phyloP scores from a whole-genome alignment of 23 red algal genomes.

The Gracilariopsis chorda region DNA sequence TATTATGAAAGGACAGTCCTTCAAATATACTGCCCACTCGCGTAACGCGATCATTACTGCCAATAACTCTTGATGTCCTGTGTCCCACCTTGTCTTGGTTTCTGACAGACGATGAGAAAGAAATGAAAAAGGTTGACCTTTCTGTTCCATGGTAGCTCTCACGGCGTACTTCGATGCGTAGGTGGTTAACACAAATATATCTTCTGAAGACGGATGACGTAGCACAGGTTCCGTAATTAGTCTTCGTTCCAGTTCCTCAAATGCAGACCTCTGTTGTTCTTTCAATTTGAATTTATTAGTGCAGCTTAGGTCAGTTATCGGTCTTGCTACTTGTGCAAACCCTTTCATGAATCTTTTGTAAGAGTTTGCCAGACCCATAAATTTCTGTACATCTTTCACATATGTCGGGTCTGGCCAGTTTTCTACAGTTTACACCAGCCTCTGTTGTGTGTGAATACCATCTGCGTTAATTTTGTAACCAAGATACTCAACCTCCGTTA shows the following conservation, averaged over 20 bases:
- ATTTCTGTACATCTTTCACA: background rate
- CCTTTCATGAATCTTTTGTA: slow-evolving; percentile 1
- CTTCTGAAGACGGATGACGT: background rate
- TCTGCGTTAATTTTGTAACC: background rate
- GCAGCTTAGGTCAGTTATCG: background rate
- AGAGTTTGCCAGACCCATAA: background rate
- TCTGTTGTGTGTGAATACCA: background rate
- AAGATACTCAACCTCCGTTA: background rate
- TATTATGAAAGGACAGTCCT: too few species aligned
- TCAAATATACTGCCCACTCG: too few species aligned
- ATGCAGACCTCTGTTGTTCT: background rate
- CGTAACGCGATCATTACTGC: background rate
- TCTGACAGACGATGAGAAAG: background rate
- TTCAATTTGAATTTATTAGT: background rate
- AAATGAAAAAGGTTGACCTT: background rate
- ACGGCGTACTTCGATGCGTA: slow-evolving; percentile 3
- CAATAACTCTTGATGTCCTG: slow-evolving; percentile 2
- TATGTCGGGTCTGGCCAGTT: background rate
- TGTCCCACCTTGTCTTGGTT: background rate
- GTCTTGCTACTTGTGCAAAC: background rate
- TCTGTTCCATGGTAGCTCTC: background rate
- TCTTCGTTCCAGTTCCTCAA: background rate
- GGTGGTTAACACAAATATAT: background rate
- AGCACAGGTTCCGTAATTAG: background rate
- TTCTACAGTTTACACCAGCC: background rate